Evolutionary conservation across 306 rosid genomes (phyloP), one percentile per base, ranked within the genome.

Genomic region (Trichosanthes truncata): DNA sequence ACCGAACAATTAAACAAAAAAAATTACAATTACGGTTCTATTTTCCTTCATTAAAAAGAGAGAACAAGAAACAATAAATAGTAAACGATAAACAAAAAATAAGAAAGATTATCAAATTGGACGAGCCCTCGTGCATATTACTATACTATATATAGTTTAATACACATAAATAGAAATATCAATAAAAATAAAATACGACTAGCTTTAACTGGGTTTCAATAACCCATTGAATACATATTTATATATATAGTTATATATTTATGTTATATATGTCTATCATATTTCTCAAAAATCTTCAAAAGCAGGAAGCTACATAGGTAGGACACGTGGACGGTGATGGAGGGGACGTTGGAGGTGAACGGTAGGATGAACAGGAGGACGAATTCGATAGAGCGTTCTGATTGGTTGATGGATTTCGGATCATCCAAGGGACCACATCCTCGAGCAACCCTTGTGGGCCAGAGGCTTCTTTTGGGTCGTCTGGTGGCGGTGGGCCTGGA

Each of bases 401-500:
- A 25, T 78, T 81, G 80, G 80, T 86, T 7, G 85, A 17, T 2
- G 96, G 97, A 60, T 94, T 92, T 78, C 96, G 79, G 79, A 94
- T 90, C 89, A 81, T 85, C 68, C 90, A 81, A 7, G 98, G 98
- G 63, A 94, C 98, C 86, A 92, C 76, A 36, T 94, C 98, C 87
- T 94, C 93, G 67, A 94, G 98, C 87, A 94, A 79, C 23, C 98
- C 98, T 80, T 88, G 92, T 18, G 92, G 72, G 74, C 80, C 86
- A 48, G 83, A 52, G 75, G 75, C 86, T 74, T 82, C 87, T 49
- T 80, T 83, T 7, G 77, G 57, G 77, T 40, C 52, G 45, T 67
- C 74, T 5, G 48, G 74, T 7, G 15, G 45, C 6, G 12, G 14
- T 20, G 43, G 73, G 73, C 25, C 46, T n/a, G 49, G 75, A 68